phyloP scores from a whole-genome alignment of 1,139 yeast genomes.

The Pichia sp. region DNA sequence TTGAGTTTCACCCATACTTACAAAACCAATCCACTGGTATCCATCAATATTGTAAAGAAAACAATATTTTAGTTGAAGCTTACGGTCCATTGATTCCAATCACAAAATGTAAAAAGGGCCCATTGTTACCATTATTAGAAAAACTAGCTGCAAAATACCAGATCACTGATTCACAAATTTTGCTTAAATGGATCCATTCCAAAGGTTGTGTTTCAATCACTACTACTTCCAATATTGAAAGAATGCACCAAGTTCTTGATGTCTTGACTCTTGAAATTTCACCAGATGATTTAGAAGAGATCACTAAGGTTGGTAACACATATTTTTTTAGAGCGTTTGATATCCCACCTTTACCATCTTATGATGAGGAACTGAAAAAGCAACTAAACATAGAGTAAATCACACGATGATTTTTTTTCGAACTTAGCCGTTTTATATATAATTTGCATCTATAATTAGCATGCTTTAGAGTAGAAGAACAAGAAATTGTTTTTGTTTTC shows the following conservation, averaged over 20 bases:
- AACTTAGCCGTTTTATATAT: no score
- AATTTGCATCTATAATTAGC: no score
- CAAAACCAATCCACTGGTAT: conserved; percentile 64
- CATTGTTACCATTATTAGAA: conserved; percentile 31
- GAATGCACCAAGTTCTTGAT: conserved; percentile 50
- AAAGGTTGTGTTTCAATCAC: conserved; percentile 62
- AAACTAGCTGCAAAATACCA: conserved; percentile 44
- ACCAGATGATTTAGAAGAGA: conserved; percentile 36
- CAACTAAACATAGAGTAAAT: conserved; percentile 8
- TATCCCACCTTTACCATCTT: conserved; percentile 14
- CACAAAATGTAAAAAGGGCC: conserved; percentile 26
- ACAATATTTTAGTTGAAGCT: conserved; percentile 53
- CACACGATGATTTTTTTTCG: no score
- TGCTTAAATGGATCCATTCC: conserved; percentile 61
- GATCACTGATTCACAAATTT: conserved; percentile 50
- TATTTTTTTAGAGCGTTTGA: conserved; percentile 20
- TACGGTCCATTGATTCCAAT: conserved; percentile 57
- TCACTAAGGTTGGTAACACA: conserved; percentile 30
- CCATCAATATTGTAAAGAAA: conserved; percentile 39
- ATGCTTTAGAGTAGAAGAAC: no score
- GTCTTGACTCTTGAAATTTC: conserved; percentile 44
- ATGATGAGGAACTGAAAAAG: conserved; percentile 16
- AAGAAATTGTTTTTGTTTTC: no score
- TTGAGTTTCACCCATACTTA: conserved; percentile 61
- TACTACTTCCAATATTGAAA: conserved; percentile 52